Percentiles rank a stretch among this genome's conserved stretches.
Conservation (phyloP, 495 filamentous ascomycete species). For the Penicillium parvum region DNA sequence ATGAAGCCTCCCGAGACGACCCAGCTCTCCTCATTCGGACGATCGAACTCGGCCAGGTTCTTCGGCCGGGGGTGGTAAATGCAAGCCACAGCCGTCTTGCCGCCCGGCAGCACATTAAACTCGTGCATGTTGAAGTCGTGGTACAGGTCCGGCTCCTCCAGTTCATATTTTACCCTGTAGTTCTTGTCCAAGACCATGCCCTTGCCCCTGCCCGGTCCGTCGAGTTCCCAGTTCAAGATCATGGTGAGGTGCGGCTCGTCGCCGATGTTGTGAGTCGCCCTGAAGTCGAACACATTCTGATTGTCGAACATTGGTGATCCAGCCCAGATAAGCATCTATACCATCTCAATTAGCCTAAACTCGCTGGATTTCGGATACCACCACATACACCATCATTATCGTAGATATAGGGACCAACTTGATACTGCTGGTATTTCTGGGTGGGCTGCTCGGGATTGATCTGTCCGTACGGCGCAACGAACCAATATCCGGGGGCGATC, state of each 20-base stretch:
- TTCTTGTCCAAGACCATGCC: conserved; percentile 34
- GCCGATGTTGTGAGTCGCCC: conserved; percentile 34
- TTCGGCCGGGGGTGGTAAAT: conserved; percentile 42
- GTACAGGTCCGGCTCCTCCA: conserved; percentile 36
- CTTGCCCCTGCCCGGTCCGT: conserved; percentile 29
- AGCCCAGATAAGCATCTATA: conserved; percentile 38
- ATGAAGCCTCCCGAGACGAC: conserved; percentile 38
- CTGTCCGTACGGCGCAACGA: conserved; percentile 38
- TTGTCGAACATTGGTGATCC: conserved; percentile 36
- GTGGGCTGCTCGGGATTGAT: conserved; percentile 23
- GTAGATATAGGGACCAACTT: conserved; percentile 44
- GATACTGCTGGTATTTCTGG: conserved; percentile 35
- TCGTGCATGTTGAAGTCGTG: conserved; percentile 49
- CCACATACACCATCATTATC: conserved; percentile 35
- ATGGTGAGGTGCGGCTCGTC: conserved; percentile 41
- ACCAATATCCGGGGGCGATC: conserved; percentile 37
- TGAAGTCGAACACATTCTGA: conserved; percentile 39
- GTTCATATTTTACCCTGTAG: conserved; percentile 33
- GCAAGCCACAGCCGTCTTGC: conserved; percentile 41
- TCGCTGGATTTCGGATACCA: too few relatives aligned
- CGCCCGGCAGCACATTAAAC: conserved; percentile 41
- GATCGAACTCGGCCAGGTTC: conserved; percentile 43
- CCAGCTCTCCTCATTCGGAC: conserved; percentile 35
- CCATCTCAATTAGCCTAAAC: too few relatives aligned
- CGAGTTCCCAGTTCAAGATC: conserved; percentile 39